Conservation (phyloP, 371 early-diverging fungal species). For the Umbelopsis sp. region DNA sequence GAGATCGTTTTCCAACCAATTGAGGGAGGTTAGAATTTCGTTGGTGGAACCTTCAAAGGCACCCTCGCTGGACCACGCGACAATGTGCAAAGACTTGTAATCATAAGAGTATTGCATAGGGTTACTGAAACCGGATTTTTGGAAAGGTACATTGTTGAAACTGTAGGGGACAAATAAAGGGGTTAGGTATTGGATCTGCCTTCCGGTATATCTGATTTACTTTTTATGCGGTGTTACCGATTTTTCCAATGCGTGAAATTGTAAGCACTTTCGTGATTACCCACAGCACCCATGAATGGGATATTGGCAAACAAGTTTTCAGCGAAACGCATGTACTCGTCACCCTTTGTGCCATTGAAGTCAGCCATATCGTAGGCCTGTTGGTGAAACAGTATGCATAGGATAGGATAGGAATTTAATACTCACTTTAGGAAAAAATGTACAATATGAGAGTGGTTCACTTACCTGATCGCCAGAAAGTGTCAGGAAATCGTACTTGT, state of each 20-base stretch:
- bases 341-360: conserved; percentile 47
- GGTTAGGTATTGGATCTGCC: neutral
- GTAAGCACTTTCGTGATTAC: conserved; percentile 49
- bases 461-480: conserved; percentile 44
- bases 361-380: conserved; percentile 48
- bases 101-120: conserved; percentile 44
- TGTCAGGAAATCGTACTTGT: conserved; percentile 50
- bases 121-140: conserved; percentile 39
- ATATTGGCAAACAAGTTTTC: conserved; percentile 41
- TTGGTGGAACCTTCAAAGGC: conserved; percentile 37
- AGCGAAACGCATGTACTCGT: conserved; percentile 48
- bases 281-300: conserved; percentile 47
- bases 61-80: conserved; percentile 49
- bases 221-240: conserved; percentile 25
- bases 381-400: no score
- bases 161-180: neutral
- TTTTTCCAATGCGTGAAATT: conserved; percentile 52
- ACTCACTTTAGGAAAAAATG: neutral
- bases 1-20: conserved; percentile 48
- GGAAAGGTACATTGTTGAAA: conserved; percentile 40
- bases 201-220: neutral
- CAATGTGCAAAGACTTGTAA: conserved; percentile 47
- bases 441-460: no score
- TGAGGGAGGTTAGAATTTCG: conserved; percentile 35
- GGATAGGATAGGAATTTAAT: neutral